phyloP scores from a whole-genome alignment of 192 early-diverging fungal genomes.

The Coemansia sp. region DNA sequence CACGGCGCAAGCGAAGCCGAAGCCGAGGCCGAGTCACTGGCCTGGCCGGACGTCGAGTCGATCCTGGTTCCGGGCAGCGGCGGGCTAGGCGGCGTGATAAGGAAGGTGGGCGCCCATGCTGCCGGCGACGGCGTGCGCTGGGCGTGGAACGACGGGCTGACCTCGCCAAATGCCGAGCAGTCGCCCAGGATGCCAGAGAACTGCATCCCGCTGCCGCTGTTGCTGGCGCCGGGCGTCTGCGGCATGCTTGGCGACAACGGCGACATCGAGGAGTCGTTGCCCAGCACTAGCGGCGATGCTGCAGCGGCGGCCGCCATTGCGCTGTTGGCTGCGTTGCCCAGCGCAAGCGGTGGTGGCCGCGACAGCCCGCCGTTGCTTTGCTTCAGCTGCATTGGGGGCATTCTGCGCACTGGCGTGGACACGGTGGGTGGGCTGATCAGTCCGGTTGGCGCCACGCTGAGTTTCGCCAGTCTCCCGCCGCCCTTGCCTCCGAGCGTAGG shows the following conservation, averaged over 20 bases:
- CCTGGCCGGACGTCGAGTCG: background rate
- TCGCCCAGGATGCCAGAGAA: constrained; percentile 9
- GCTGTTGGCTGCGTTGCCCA: constrained; percentile 16
- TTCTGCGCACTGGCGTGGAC: constrained; percentile 13
- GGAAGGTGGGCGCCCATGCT: constrained; percentile 37
- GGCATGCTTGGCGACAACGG: constrained; percentile 37
- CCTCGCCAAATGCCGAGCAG: constrained; percentile 38
- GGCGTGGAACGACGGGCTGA: constrained; percentile 37
- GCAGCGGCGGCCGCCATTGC: constrained; percentile 4
- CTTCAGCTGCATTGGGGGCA: background rate
- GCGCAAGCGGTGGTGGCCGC: constrained; percentile 37
- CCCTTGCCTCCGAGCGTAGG: constrained; percentile 1
- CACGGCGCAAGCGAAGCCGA: constrained; percentile 26
- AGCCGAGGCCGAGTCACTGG: background rate
- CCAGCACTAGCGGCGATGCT: constrained; percentile 9
- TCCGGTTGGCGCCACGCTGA: constrained; percentile 33
- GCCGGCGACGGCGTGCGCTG: constrained; percentile 34
- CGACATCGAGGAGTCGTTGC: constrained; percentile 13
- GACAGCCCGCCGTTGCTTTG: background rate
- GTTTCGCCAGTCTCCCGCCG: constrained; percentile 25
- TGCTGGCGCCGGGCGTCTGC: constrained; percentile 19
- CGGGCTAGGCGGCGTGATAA: constrained; percentile 46
- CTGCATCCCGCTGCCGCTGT: background rate
- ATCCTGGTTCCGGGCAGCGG: constrained; percentile 6
- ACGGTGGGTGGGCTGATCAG: constrained; percentile 43